Evolutionary conservation across 495 filamentous ascomycete species (phyloP), one percentile per base, ranked within the genome.

Genomic region (Tuber magnatum): DNA sequence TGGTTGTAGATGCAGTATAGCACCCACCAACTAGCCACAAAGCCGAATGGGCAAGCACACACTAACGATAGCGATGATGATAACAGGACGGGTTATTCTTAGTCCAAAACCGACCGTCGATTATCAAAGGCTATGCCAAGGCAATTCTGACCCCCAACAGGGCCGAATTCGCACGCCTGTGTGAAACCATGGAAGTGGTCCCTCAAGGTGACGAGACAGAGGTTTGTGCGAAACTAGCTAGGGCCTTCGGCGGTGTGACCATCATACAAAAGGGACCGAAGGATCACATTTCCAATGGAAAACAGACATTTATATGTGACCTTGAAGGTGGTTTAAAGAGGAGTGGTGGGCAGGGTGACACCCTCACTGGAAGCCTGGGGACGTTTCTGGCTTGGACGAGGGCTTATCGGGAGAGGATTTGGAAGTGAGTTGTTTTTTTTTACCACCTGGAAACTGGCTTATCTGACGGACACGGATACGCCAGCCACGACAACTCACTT

Each of bases 81-180:
- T n/a, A 56, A 28, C 41, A 81, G 8, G 95, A 99, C 84, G 95
- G 93, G 8, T 84, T 99, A 56, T 88, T 89, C 38, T 83, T 99
- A 9, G 89, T 94, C 42, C 89, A 91, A 74, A 89, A 89, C 73
- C 85, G 90, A 70, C 95, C 95, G 22, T 90, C 89, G 38, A 85
- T 97, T 4, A 87, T 99, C 5, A 87, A 89, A 40, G 93, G 92
- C 1, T 97, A 94, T 83, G 88, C 86, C 65, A 86, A 93, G 70
- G 97, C 93, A 71, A 93, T 99, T 68, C 85, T 99, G 51, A 99
- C 95, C 42, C 95, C 95, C 0, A 99, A 99, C 75, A 92, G 97
- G 9, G 92, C 94, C 0, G 95, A 99, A 83, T 99, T 99, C 84
- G 90, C 88, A 10, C 86, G 95, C 48, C 82, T 99, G 71, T 92